Conservation (phyloP, 2,329 filamentous ascomycete genomes). For the Penicillium sp. region DNA sequence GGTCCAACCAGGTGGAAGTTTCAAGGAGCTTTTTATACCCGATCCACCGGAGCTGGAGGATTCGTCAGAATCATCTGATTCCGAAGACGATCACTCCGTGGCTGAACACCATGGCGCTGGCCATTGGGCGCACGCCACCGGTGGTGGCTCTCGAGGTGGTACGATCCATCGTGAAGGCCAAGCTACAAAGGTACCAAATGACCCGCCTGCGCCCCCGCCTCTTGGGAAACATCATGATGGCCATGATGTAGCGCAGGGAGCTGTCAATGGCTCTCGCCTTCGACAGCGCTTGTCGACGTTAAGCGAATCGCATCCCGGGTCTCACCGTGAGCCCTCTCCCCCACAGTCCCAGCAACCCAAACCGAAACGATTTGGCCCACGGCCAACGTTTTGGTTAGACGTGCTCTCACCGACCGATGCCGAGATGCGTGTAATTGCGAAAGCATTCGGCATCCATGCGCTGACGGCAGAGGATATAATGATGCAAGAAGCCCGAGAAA, state of each 20-base stretch:
- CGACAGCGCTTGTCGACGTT: slow-evolving; percentile 34
- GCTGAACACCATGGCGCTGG: slow-evolving; percentile 12
- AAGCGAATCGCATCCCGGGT: slow-evolving; percentile 32
- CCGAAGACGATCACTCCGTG: slow-evolving; percentile 26
- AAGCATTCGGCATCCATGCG: slow-evolving; percentile 91
- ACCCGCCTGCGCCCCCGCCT: neutral
- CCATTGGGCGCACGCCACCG: slow-evolving; percentile 5
- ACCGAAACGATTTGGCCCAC: slow-evolving; percentile 61
- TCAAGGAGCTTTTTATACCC: slow-evolving; percentile 83
- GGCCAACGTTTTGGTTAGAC: slow-evolving; percentile 96
- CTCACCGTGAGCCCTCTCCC: slow-evolving; percentile 23
- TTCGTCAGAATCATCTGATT: slow-evolving; percentile 61
- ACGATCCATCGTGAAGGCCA: slow-evolving; percentile 9
- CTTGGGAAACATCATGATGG: slow-evolving; percentile 9
- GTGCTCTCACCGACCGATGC: slow-evolving; percentile 83
- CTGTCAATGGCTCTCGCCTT: slow-evolving; percentile 13
- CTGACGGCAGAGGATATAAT: slow-evolving; percentile 94
- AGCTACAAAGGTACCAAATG: slow-evolving; percentile 1
- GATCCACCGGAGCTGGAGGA: slow-evolving; percentile 72
- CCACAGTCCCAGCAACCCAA: slow-evolving; percentile 21
- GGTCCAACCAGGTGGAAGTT: slow-evolving; percentile 74
- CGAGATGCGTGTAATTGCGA: slow-evolving; percentile 91
- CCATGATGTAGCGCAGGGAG: slow-evolving; percentile 4
- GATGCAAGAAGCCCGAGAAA: slow-evolving; percentile 94
- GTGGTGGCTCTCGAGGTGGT: slow-evolving; percentile 9